Percentiles rank a stretch among this genome's conserved stretches.
Conservation (phyloP, 192 early-diverging fungal genomes). For the Coemansia javaensis region DNA sequence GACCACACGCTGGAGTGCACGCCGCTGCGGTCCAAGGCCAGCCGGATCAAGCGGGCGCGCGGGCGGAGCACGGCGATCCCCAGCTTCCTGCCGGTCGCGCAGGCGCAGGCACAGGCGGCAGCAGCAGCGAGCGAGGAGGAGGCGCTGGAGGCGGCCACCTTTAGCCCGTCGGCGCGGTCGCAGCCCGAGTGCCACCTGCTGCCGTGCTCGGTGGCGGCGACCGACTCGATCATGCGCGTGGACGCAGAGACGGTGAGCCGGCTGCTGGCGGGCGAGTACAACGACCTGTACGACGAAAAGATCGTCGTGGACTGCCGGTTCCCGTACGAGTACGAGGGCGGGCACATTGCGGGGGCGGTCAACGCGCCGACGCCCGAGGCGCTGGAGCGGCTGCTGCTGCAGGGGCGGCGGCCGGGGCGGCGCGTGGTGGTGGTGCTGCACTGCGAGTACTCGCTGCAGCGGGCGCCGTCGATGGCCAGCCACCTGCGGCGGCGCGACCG, state of each 20-base stretch:
- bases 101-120: constrained; percentile 4
- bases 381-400: constrained; percentile 60
- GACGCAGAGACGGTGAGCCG: constrained; percentile 55
- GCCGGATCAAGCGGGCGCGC: constrained; percentile 33
- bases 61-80: constrained; percentile 17
- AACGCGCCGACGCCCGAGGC: constrained; percentile 64
- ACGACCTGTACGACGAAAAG: constrained; percentile 54
- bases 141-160: constrained; percentile 4
- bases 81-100: constrained; percentile 10
- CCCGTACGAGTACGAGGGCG: constrained; percentile 82
- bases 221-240: constrained; percentile 63
- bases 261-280: constrained; percentile 65
- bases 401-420: constrained; percentile 37
- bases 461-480: constrained; percentile 79
- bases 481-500: constrained; percentile 73
- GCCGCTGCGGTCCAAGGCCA: constrained; percentile 10
- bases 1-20: constrained; percentile 16
- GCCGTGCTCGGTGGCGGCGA: constrained; percentile 49
- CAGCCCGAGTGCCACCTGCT: constrained; percentile 53
- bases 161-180: constrained; percentile 29
- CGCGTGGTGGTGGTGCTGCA: constrained; percentile 70
- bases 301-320: constrained; percentile 81
- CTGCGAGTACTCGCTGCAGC: constrained; percentile 80
- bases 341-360: constrained; percentile 69
- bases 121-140: background rate